Conservation (phyloP, 169 alveolate genomes). For the Amoebophrya sp. region DNA sequence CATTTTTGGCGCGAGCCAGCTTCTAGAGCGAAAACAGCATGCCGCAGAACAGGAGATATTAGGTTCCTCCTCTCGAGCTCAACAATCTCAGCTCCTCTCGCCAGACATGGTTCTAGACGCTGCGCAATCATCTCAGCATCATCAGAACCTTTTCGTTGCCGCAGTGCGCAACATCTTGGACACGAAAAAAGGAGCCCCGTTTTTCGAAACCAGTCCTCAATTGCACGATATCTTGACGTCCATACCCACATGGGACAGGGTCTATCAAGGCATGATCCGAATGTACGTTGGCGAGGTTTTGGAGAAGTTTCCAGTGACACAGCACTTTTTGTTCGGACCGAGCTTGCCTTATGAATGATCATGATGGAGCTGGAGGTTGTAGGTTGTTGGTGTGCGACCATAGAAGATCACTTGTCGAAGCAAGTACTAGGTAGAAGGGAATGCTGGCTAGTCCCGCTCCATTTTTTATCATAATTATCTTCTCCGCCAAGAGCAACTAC, state of each 20-base stretch:
- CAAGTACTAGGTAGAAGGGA: too few species aligned
- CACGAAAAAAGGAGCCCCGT: slow-evolving; percentile 52
- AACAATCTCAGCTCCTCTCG: neutral
- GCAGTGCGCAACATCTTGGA: neutral
- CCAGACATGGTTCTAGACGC: neutral
- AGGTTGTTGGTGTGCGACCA: too few species aligned
- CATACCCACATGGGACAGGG: slow-evolving; percentile 39
- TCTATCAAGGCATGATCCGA: slow-evolving; percentile 42
- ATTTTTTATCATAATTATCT: too few species aligned
- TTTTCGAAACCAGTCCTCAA: slow-evolving; percentile 51
- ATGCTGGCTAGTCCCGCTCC: too few species aligned
- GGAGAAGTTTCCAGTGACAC: slow-evolving; percentile 50
- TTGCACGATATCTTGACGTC: slow-evolving; percentile 43
- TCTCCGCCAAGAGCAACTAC: too few species aligned
- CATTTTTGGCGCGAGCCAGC: slow-evolving; percentile 53
- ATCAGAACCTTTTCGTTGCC: neutral
- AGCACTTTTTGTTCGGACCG: slow-evolving; percentile 52
- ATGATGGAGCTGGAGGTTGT: too few species aligned
- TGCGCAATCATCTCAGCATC: neutral
- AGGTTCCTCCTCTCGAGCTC: too few species aligned
- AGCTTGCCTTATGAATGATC: slow-evolving; percentile 29
- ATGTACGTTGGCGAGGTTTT: slow-evolving; percentile 54
- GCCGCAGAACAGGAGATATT: slow-evolving; percentile 37
- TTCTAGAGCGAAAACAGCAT: slow-evolving; percentile 36
- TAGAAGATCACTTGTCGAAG: too few species aligned